Evolutionary conservation across 805 yeast species (phyloP).

Genomic region (Wickerhamomyces bovis): DNA sequence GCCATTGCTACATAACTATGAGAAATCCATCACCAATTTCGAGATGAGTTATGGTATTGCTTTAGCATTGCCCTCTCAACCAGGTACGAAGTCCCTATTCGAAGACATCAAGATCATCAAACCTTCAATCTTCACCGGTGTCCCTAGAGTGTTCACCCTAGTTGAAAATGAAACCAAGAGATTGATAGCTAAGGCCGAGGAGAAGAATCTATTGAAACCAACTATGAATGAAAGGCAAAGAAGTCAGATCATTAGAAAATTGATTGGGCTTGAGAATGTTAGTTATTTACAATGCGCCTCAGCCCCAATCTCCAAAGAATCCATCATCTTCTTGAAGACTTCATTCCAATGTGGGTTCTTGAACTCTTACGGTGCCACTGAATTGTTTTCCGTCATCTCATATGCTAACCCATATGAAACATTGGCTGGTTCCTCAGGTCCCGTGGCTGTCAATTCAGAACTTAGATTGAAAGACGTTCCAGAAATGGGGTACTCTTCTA

Average conservation of each 20-base stretch:
- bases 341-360: slow-evolving; percentile 36
- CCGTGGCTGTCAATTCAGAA: slow-evolving; percentile 41
- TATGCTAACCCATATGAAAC: slow-evolving; percentile 32
- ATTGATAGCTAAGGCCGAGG: slow-evolving; percentile 22
- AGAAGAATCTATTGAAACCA: neutral
- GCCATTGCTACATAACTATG: slow-evolving; percentile 56
- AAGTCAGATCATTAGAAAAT: slow-evolving; percentile 19
- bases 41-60: slow-evolving; percentile 36
- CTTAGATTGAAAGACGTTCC: slow-evolving; percentile 47
- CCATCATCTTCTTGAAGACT: slow-evolving; percentile 48
- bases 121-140: slow-evolving; percentile 44
- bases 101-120: slow-evolving; percentile 44
- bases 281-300: slow-evolving; percentile 38
- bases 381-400: slow-evolving; percentile 45
- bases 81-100: slow-evolving; percentile 33
- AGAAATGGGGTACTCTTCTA: slow-evolving; percentile 46
- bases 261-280: slow-evolving; percentile 34
- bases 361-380: slow-evolving; percentile 63
- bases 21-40: slow-evolving; percentile 38
- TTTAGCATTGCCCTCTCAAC: slow-evolving; percentile 42
- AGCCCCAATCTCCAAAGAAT: slow-evolving; percentile 54
- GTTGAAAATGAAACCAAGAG: slow-evolving; percentile 31
- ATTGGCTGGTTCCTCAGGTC: slow-evolving; percentile 43
- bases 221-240: neutral
- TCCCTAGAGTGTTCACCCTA: slow-evolving; percentile 50